These are phyloP conservation scores for Helotiales sp. DNA, from an alignment of 2,329 filamentous ascomycete species.

Conservation along the genomic window DNA sequence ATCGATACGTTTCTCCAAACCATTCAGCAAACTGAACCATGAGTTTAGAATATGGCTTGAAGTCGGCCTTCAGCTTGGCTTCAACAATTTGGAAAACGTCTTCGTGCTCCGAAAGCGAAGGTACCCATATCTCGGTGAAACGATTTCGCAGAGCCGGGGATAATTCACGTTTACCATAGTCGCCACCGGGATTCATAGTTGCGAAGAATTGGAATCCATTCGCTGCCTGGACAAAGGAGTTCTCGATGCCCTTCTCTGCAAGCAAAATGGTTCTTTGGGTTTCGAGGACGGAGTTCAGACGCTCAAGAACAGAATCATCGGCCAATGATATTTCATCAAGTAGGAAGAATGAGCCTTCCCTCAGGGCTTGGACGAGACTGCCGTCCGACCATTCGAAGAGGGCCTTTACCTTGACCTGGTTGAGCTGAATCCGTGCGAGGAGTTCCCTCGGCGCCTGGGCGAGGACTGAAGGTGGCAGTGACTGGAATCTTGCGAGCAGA, in stretches of 20 bases:
- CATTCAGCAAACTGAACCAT: conserved; percentile 90
- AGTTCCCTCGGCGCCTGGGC: conserved; percentile 29
- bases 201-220: conserved; percentile 93
- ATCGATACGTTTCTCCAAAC: conserved; percentile 84
- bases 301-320: conserved; percentile 94
- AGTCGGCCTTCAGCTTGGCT: conserved; percentile 64
- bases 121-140: conserved; percentile 99
- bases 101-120: conserved; percentile 77
- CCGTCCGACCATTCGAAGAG: conserved; percentile 97
- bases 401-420: conserved; percentile 69
- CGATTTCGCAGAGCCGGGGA: conserved; percentile 93
- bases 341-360: conserved; percentile 83
- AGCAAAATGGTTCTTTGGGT: conserved; percentile 81
- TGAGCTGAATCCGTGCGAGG: conserved; percentile 41
- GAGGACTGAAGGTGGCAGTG: conserved; percentile 37
- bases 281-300: conserved; percentile 95
- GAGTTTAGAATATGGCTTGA: conserved; percentile 58
- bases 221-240: conserved; percentile 74
- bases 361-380: conserved; percentile 92
- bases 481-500: conserved; percentile 45
- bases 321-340: conserved; percentile 97
- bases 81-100: conserved; percentile 87
- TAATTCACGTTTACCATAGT: conserved; percentile 97
- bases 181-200: conserved; percentile 98
- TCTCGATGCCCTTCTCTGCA: conserved; percentile 86